Evolutionary conservation across 1,284 basidiomycete genomes (phyloP), one percentile per base, ranked within the genome.

Genomic region (Serendipita sp.): DNA sequence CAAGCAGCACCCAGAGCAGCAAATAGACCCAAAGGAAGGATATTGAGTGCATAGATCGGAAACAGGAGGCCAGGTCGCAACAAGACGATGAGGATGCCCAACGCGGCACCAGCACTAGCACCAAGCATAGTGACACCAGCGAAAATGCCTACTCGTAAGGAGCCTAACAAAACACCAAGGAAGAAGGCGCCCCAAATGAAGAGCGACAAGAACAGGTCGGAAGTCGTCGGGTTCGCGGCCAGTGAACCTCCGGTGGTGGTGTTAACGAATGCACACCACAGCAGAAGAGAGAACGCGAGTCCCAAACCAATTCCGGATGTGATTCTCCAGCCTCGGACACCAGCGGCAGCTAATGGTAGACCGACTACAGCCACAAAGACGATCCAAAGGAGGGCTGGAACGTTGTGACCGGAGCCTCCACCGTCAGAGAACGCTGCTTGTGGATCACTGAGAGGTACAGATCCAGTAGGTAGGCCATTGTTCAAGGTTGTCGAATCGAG

Each of bases 231-330:
- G 3, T 77, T 71, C 64, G 74, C 72, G n/a, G 53, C 43, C 17
- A 65, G 43, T 26, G 62, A 62, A 53, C 29, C 53, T 58, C 42
- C 60, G 32, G 55, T 43, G 3, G 81, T 41, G 0, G 79, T 77
- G 70, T 84, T 86, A 63, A 82, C 74, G 62, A 86, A 75, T 41
- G 82, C 79, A 6, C 79, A 75, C 83, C 82, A 84, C 17, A 79
- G 82, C 82, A 66, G 15, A 62, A 44, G 17, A 47, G 60, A 62
- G 8, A 62, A 70, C n/a, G 77, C 75, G 13, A 81, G 67, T 1
- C 82, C 83, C 42, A 82, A 67, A 1, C 78, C 79, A 5, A 75
- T 72, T 34, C 80, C 83, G 1, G 79, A 79, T 2, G 82, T 82
- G 2, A 81, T 43, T 61, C 81, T 76, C 73, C 78, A 78, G 1